These are phyloP conservation scores for Canavalia gladiata DNA, from an alignment of 306 rosid species.

Conservation along the genomic window DNA sequence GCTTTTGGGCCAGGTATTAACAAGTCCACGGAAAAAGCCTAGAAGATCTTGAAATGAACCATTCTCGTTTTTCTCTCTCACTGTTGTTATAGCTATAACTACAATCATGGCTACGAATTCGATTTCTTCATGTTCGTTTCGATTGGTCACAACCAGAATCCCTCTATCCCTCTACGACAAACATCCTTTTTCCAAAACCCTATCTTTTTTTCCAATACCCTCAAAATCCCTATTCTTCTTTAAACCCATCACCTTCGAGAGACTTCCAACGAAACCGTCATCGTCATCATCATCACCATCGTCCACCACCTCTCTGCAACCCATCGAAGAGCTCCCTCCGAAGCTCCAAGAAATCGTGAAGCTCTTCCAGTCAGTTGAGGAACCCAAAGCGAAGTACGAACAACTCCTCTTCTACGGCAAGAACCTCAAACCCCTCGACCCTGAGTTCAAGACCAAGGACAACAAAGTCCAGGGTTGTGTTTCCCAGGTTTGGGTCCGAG, in stretches of 20 bases:
- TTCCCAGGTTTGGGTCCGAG: conserved; percentile 99
- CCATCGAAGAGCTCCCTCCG: conserved; percentile 92
- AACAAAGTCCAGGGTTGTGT: conserved; percentile 97
- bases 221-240: conserved; percentile 46
- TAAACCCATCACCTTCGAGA: conserved; percentile 71
- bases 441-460: conserved; percentile 67
- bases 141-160: conserved; percentile 63
- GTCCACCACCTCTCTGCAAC: conserved; percentile 63
- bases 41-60: not conserved
- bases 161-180: conserved; percentile 37
- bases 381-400: conserved; percentile 84
- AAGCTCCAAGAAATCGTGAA: conserved; percentile 88
- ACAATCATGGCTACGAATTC: conserved; percentile 62
- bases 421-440: conserved; percentile 81
- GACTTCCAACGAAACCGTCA: conserved; percentile 53
- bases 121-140: conserved; percentile 58
- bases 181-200: conserved; percentile 24
- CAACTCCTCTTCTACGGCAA: conserved; percentile 92
- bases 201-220: conserved; percentile 19
- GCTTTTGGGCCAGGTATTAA: not conserved
- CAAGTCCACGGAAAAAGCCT: conserved; percentile 2
- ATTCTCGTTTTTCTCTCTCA: not conserved
- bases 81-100: not conserved
- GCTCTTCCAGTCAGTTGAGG: conserved; percentile 86
- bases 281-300: conserved; percentile 50